A percentile compares a stretch with the other conserved stretches of the same genome.
Evolutionary conservation across 2,329 filamentous ascomycete genomes (phyloP).

Genomic region (Diplodia corticola): DNA sequence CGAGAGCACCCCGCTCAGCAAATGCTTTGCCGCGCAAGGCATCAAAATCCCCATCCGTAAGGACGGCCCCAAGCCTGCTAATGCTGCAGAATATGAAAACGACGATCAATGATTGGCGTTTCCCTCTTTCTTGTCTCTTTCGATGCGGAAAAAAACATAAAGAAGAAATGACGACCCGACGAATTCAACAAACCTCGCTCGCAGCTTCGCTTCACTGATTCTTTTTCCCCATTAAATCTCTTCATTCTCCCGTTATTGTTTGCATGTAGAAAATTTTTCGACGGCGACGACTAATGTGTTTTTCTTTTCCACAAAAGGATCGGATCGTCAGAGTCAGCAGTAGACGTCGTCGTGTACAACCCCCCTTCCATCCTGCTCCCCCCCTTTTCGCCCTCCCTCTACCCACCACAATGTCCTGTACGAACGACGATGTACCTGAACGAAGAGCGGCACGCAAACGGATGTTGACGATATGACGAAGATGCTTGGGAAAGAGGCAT

Average conservation of each 20-base stretch:
- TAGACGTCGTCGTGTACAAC: not conserved
- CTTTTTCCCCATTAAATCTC: not conserved
- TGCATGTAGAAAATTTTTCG: conserved; percentile 11
- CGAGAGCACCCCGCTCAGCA: conserved; percentile 87
- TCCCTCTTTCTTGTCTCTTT: not conserved
- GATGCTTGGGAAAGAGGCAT: not conserved
- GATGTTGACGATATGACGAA: conserved; percentile 1
- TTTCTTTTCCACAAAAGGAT: conserved; percentile 3
- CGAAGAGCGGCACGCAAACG: not conserved
- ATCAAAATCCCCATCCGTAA: conserved; percentile 97
- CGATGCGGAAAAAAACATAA: not conserved
- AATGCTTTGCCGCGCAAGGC: conserved; percentile 87
- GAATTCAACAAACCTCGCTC: not conserved
- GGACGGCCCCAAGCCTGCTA: conserved; percentile 61
- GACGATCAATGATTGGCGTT: conserved; percentile 34
- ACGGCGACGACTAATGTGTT: conserved; percentile 17
- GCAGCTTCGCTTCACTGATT: not conserved
- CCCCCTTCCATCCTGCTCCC: not conserved
- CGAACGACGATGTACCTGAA: conserved; percentile 4
- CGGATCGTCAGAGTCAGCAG: not conserved
- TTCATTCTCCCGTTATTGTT: not conserved
- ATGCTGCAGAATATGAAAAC: conserved; percentile 45
- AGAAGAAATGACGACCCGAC: not conserved
- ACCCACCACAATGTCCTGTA: not conserved
- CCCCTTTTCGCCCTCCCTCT: not conserved